phyloP scores from a whole-genome alignment of 129 eudicot species.

The Saussurea involucrata region DNA sequence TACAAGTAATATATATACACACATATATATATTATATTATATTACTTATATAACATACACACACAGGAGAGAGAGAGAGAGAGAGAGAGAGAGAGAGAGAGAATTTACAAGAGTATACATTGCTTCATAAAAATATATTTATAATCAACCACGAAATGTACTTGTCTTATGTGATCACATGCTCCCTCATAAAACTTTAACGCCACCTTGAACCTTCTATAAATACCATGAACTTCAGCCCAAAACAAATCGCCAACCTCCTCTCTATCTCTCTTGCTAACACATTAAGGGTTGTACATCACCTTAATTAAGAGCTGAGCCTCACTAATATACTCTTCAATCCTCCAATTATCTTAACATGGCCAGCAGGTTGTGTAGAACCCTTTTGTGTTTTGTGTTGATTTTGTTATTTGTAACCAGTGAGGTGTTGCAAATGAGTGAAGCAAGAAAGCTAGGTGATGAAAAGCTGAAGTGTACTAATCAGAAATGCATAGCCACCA shows the following conservation, averaged over 20 bases:
- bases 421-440: slow-evolving; percentile 1
- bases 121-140: neutral
- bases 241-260: neutral
- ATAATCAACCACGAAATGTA: neutral
- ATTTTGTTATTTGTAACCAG: neutral
- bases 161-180: neutral
- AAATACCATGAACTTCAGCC: neutral
- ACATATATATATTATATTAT: too few relatives aligned
- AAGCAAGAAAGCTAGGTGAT: neutral
- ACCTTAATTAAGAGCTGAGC: neutral
- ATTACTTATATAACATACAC: too few relatives aligned
- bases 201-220: neutral
- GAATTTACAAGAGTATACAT: too few relatives aligned
- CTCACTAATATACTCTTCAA: neutral
- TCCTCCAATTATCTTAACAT: neutral
- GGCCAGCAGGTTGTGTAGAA: neutral
- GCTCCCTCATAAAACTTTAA: neutral
- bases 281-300: neutral
- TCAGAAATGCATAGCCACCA: too few relatives aligned
- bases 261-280: neutral
- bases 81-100: too few relatives aligned
- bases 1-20: too few relatives aligned
- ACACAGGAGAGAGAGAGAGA: too few relatives aligned
- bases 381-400: slow-evolving; percentile 7
- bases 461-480: neutral